A percentile compares a stretch with the other conserved stretches of the same genome.
Conservation (phyloP, 2,329 filamentous ascomycete species). For the Falciphora oryzae region DNA sequence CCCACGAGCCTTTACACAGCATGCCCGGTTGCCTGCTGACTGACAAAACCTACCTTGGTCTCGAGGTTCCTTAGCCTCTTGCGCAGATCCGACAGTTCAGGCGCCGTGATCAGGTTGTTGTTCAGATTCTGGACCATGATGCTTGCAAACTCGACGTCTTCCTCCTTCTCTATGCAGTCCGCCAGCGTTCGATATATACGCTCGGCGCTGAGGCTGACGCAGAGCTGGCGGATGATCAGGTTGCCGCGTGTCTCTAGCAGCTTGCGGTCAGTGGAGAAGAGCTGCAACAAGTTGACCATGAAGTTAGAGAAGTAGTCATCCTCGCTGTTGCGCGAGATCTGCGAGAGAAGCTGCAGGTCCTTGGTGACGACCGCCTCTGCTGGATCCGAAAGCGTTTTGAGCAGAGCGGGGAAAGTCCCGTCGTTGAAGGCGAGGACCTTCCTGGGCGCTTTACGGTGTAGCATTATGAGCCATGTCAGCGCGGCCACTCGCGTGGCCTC, state of each 20-base stretch:
- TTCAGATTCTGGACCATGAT: conserved; percentile 99
- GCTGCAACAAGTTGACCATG: conserved; percentile 91
- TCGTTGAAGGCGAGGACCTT: conserved; percentile 96
- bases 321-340: conserved; percentile 94
- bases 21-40: too few relatives aligned
- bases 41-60: conserved; percentile 52
- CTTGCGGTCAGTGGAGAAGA: conserved; percentile 91
- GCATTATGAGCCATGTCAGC: conserved; percentile 94
- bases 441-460: conserved; percentile 88
- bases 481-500: conserved; percentile 93
- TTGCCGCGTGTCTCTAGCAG: conserved; percentile 90
- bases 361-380: conserved; percentile 94
- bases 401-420: conserved; percentile 88
- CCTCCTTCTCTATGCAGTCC: conserved; percentile 94
- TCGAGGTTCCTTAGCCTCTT: conserved; percentile 89
- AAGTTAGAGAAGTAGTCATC: conserved; percentile 97
- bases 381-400: conserved; percentile 94
- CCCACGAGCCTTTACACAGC: not conserved
- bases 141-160: conserved; percentile 96
- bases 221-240: conserved; percentile 91
- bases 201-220: conserved; percentile 86
- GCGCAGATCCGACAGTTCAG: conserved; percentile 83
- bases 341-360: conserved; percentile 86
- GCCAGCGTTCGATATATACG: conserved; percentile 93
- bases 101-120: conserved; percentile 97